Base-by-base conservation (phyloP, 306 rosid genomes). In the Carpinus fangiana region DNA sequence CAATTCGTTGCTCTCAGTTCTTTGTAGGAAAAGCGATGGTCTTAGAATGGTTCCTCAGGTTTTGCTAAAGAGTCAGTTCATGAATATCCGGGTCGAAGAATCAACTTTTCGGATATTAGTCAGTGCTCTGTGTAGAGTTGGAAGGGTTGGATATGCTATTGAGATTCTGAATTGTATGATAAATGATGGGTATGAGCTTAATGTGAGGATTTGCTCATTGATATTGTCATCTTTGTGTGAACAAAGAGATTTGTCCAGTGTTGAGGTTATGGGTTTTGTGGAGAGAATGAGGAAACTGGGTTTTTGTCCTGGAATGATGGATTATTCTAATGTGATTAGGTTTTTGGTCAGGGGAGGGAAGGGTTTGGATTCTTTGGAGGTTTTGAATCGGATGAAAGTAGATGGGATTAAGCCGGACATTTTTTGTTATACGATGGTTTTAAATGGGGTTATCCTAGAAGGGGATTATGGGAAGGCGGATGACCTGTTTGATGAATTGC, bases 361-460 rank as follows among this genome's bases (percentile, higher is more conserved):
- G 82, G 89, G 84, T 77, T 70, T 26, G 80, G 87, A 88, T 82
- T 93, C 96, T 62, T 47, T 90, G 72, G 78, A 73, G 6, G 71
- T 92, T 72, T 69, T 92, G 87, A 77, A 73, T 67, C 84, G 78
- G 91, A 84, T 86, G 83, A 90, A 94, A 79, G 79, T 21, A 18
- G 89, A 81, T 54, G 90, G 94, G 73, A 79, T 87, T 72, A 88
- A 89, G 80, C 96, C 96, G 41, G 93, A 90, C 62, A 76, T 89
- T 81, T 90, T 92, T 76, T 89, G 90, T 67, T 94, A 92, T 79
- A 94, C 94, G 21, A 88, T 88, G 93, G 90, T 88, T 79, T 84
- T 94, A 66, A 80, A 80, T 74, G 90, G 88, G 2, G 47, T 90
- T 66, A 82, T 89, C 8, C 80, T 67, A 2, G 86, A 85, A 75